Conservation (phyloP, 2,329 filamentous ascomycete genomes). For the Fusarium sp. region DNA sequence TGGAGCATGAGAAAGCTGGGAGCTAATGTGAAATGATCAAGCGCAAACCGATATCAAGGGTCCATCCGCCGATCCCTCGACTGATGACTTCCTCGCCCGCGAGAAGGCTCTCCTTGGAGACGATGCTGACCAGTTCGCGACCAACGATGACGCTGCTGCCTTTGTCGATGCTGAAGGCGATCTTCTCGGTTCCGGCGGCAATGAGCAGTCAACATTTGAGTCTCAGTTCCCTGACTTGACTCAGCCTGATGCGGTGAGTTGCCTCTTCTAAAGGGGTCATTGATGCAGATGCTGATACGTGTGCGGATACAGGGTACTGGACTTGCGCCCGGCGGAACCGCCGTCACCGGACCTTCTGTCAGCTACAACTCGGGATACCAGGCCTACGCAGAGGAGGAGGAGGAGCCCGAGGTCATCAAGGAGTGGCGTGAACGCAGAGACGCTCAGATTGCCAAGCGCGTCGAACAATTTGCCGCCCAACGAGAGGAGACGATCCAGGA, state of each 20-base stretch:
- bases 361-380: conserved; percentile 73
- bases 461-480: conserved; percentile 84
- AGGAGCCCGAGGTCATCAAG: conserved; percentile 89
- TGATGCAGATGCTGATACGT: conserved; percentile 18
- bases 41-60: conserved; percentile 76
- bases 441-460: conserved; percentile 83
- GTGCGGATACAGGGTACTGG: conserved; percentile 45
- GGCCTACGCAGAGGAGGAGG: conserved; percentile 73
- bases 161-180: conserved; percentile 75
- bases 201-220: conserved; percentile 74
- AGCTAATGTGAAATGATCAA: conserved; percentile 51
- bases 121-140: conserved; percentile 90
- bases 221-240: conserved; percentile 89
- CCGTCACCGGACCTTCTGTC: conserved; percentile 79
- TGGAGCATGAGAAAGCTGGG: conserved; percentile 14
- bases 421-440: conserved; percentile 94
- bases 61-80: conserved; percentile 68
- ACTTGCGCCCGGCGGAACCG: conserved; percentile 44
- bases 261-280: not conserved
- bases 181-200: conserved; percentile 76
- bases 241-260: conserved; percentile 51
- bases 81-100: conserved; percentile 89
- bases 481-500: conserved; percentile 89
- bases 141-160: conserved; percentile 76
- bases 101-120: conserved; percentile 93